Base-by-base conservation (phyloP, 139 green algal species). In the Ettlia oleoabundans region DNA sequence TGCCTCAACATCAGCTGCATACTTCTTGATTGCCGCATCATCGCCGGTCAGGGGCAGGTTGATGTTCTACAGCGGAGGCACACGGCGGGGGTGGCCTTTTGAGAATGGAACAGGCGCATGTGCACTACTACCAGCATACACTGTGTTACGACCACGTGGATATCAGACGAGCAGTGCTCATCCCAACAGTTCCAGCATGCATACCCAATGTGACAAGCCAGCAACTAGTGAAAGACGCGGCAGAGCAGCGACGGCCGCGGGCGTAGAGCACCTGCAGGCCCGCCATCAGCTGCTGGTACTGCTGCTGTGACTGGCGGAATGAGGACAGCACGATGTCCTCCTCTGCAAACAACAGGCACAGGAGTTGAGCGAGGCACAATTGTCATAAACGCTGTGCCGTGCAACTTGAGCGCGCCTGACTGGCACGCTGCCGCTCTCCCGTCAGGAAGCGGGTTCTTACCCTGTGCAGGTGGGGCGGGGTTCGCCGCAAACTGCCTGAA, bases 261-360 rank as follows among this genome's bases (percentile, higher is more conserved):
- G n/a, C n/a, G n/a, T n/a, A n/a, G n/a, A n/a, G n/a, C 67, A 92
- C 86, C 84, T 92, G 78, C 51, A 89, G 62, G 26, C 87, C 87
- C 58, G 90, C 61, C 66, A 90, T 81, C 0, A 92, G 22, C 26
- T 71, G 68, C 63, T 69, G 62, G 38, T 90, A 90, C 47, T 89
- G 82, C 63, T 81, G 53, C 83, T 90, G 86, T 15, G 85, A 74
- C 65, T 92, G 61, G 51, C 81, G 82, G 58, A 92, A 92, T 5
- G 82, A 62, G 22, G 83, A 35, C 19, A 92, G 68, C 18, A 92
- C 87, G 15, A 88, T 58, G 52, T 92, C 88, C 28, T 89, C 84
- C 33, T 89, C 82, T 65, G 55, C 55, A 65, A n/a, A n/a, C n/a
- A n/a, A n/a, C n/a, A n/a, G n/a, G n/a, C n/a, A n/a, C n/a, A n/a